These are phyloP conservation scores for Coccomyxa sp. DNA, from an alignment of 139 green algal genomes.

Conservation along the genomic window DNA sequence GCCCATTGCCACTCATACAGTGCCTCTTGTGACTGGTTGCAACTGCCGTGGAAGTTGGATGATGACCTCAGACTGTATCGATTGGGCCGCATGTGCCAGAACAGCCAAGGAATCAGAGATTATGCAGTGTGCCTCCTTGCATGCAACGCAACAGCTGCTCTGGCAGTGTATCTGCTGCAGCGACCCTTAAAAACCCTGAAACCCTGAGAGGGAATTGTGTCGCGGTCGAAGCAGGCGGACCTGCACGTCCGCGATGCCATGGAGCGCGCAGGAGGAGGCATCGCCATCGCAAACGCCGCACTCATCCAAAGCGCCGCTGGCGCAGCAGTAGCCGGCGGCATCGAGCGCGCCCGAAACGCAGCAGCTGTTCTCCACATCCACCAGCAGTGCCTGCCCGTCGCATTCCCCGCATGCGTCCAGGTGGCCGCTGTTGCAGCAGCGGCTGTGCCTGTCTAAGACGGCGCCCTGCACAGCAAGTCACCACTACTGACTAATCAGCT, in stretches of 20 bases:
- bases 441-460: slow-evolving; percentile 24
- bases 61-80: too few species aligned
- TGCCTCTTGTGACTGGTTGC: too few species aligned
- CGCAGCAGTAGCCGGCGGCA: slow-evolving; percentile 52
- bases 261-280: slow-evolving; percentile 37
- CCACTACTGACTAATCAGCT: not conserved
- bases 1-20: too few species aligned
- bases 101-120: too few species aligned
- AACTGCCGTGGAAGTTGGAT: too few species aligned
- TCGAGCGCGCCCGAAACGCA: slow-evolving; percentile 45
- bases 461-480: slow-evolving; percentile 14
- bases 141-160: too few species aligned
- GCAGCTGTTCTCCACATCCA: slow-evolving; percentile 47
- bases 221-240: not conserved
- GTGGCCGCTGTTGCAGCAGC: slow-evolving; percentile 39
- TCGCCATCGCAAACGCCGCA: slow-evolving; percentile 65
- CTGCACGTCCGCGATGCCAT: slow-evolving; percentile 6
- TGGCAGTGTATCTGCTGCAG: too few species aligned
- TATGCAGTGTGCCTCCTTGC: too few species aligned
- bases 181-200: too few species aligned
- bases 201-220: too few species aligned
- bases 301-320: slow-evolving; percentile 54
- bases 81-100: too few species aligned
- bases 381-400: slow-evolving; percentile 25
- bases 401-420: slow-evolving; percentile 60